Base-by-base conservation (phyloP, 1,284 basidiomycete genomes). In the Volvariella surrecta region DNA sequence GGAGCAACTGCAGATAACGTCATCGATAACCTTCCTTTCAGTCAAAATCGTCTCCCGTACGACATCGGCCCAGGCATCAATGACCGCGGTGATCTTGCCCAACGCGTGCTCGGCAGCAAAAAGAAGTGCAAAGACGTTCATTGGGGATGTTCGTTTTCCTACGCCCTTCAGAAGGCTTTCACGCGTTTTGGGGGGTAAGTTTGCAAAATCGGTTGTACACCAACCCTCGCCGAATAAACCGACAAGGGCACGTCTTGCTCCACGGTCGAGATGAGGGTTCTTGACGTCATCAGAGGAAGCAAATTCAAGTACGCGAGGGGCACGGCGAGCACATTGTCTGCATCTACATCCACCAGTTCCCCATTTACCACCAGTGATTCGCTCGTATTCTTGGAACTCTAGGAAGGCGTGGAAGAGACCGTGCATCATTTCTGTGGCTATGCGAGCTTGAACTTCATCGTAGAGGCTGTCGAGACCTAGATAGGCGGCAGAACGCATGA, bases 371-470 rank as follows among this genome's bases (percentile, higher is more conserved):
- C 68, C 73, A 0, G 82, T 87, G 48, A 85, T 68, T 4, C 69
- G 65, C 50, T 86, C 82, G 56, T 87, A 84, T 54, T 83, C 84
- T 24, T 79, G 66, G 54, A 89, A 87, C 19, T 82, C 74, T 37
- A 88, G 71, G 55, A 83, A 86, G 0, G 86, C 85, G 52, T 88
- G 85, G 62, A 82, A 89, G 37, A 94, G 75, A 1, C 89, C 89
- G 56, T 94, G 89, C 54, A 85, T 75, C 78, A 94, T 92, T 57
- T 91, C 88, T 54, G 85, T 76, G 13, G 89, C 78, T 50, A 91
- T 78, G 45, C 86, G 76, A 0, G 89, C 81, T 54, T 91, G 86
- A 24, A 88, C 71, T 58, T 96, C 91, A 46, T 76, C 71, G 47
- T 82, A 76, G 3, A 97, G 76, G 0, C 79, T 64, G n/a, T 81